These are phyloP conservation scores for Trichoderma breve DNA, from an alignment of 2,329 filamentous ascomycete genomes.

Conservation along the genomic window DNA sequence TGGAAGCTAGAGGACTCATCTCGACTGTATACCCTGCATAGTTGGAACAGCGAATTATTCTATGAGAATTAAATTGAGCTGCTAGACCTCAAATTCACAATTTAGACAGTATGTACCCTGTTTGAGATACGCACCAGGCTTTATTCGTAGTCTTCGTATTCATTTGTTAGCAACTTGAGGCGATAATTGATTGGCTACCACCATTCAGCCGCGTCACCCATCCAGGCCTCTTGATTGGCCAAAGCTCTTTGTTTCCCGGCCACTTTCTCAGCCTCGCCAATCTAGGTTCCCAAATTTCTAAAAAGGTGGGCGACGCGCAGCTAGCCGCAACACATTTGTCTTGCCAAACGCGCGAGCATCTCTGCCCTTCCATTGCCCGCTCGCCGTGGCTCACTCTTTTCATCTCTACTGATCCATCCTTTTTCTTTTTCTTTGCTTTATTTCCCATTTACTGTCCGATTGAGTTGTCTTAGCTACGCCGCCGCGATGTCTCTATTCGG, in stretches of 20 bases:
- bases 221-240: conserved; percentile 32
- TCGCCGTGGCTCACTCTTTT: conserved; percentile 17
- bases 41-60: no score
- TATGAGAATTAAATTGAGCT: no score
- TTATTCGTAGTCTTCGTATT: neutral
- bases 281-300: conserved; percentile 33
- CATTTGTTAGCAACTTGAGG: neutral
- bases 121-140: no score
- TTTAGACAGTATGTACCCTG: no score
- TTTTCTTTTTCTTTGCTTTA: conserved; percentile 12
- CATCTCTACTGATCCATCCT: conserved; percentile 15
- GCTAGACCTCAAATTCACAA: no score
- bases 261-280: conserved; percentile 29
- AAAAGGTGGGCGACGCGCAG: conserved; percentile 28
- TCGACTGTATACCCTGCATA: no score
- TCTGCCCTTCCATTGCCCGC: conserved; percentile 13
- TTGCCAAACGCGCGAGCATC: conserved; percentile 21
- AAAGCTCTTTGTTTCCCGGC: conserved; percentile 31
- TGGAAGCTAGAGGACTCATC: no score
- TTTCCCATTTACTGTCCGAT: neutral
- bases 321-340: conserved; percentile 6
- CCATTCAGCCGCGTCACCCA: neutral
- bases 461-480: neutral
- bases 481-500: conserved; percentile 38
- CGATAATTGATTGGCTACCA: neutral